These are phyloP conservation scores for Termitomyces sp. DNA, from an alignment of 768 basidiomycete genomes.

Conservation along the genomic window DNA sequence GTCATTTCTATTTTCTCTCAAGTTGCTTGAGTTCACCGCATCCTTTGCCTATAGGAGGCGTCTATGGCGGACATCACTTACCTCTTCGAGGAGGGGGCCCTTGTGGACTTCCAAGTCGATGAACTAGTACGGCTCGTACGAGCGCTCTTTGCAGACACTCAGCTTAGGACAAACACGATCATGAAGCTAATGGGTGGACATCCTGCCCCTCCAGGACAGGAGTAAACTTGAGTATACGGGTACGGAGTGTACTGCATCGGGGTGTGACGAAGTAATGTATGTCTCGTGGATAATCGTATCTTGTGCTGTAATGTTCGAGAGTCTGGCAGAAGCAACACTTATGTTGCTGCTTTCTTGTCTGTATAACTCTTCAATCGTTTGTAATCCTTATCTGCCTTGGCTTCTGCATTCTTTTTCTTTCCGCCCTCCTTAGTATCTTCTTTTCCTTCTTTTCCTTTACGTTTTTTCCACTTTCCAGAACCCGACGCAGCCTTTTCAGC, in stretches of 20 bases:
- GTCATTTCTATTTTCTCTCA: constrained; percentile 23
- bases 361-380: constrained; percentile 43
- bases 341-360: constrained; percentile 28
- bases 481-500: constrained; percentile 62
- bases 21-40: neutral
- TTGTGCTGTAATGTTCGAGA: neutral
- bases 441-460: constrained; percentile 44
- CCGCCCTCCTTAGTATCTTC: constrained; percentile 31
- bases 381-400: constrained; percentile 52
- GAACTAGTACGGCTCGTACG: constrained; percentile 79
- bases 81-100: constrained; percentile 83
- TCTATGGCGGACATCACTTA: constrained; percentile 90
- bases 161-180: constrained; percentile 75
- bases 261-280: neutral
- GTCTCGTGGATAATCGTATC: neutral
- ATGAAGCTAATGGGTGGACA: constrained; percentile 66
- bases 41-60: constrained; percentile 57
- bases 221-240: neutral
- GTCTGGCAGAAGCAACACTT: neutral
- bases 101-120: constrained; percentile 84
- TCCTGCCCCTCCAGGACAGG: constrained; percentile 26
- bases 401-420: constrained; percentile 36
- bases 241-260: neutral
- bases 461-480: constrained; percentile 62
- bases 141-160: constrained; percentile 86